Evolutionary conservation across 805 yeast genomes (phyloP).

Genomic region (Kluyveromyces starmeri): DNA sequence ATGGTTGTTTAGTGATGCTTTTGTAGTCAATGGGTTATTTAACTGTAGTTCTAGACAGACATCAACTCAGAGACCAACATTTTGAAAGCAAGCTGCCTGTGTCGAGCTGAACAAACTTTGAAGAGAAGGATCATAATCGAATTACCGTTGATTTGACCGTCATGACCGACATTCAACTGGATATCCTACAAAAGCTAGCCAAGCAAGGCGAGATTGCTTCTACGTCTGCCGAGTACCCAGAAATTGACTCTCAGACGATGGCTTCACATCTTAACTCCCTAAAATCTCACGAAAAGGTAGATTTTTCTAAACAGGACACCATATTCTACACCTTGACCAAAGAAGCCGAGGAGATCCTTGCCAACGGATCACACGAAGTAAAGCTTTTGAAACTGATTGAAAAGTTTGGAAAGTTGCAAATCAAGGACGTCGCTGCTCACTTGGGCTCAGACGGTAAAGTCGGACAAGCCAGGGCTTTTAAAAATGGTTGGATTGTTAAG

Average conservation of each 20-base stretch:
- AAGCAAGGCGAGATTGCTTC: slow-evolving; percentile 56
- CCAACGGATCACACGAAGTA: slow-evolving; percentile 83
- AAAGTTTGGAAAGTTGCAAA: slow-evolving; percentile 70
- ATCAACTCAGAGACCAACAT: too few relatives aligned
- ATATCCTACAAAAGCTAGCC: slow-evolving; percentile 56
- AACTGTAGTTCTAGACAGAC: too few relatives aligned
- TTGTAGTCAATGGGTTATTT: too few relatives aligned
- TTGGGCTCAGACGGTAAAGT: slow-evolving; percentile 80
- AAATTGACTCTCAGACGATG: slow-evolving; percentile 50
- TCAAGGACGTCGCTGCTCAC: slow-evolving; percentile 58
- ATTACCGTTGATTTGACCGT: too few relatives aligned
- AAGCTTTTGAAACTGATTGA: slow-evolving; percentile 70
- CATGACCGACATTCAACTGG: slow-evolving; percentile 67
- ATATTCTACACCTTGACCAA: slow-evolving; percentile 67
- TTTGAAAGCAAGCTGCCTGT: too few relatives aligned
- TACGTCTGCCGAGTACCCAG: slow-evolving; percentile 60
- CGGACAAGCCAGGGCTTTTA: slow-evolving; percentile 97
- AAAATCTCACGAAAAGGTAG: slow-evolving; percentile 73
- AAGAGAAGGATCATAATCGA: too few relatives aligned
- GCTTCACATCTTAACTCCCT: slow-evolving; percentile 84
- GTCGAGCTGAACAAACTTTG: too few relatives aligned
- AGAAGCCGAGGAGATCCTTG: slow-evolving; percentile 75
- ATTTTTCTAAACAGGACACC: slow-evolving; percentile 60
- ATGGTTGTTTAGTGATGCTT: too few relatives aligned
- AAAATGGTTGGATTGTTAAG: slow-evolving; percentile 91